phyloP scores from a whole-genome alignment of 371 early-diverging fungal species.

The Nosema bombycis region DNA sequence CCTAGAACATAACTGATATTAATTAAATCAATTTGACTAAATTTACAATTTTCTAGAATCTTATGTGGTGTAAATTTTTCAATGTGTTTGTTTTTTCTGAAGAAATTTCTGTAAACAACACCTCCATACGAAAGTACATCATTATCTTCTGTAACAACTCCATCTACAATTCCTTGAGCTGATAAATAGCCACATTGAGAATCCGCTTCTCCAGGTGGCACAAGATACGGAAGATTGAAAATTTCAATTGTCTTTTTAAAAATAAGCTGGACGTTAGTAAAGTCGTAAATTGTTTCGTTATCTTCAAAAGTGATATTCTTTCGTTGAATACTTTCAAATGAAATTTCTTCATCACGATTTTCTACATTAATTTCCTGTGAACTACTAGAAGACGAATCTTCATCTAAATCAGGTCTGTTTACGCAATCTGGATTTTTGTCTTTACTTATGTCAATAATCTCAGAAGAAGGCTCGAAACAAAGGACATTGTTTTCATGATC shows the following conservation, averaged over 20 bases:
- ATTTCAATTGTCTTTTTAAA: slow-evolving; percentile 69
- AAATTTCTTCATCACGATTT: not conserved
- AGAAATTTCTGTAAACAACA: slow-evolving; percentile 82
- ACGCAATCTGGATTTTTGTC: not conserved
- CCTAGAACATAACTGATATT: slow-evolving; percentile 81
- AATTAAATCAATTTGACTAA: slow-evolving; percentile 72
- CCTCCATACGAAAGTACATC: slow-evolving; percentile 93
- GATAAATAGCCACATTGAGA: slow-evolving; percentile 83
- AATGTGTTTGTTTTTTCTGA: slow-evolving; percentile 76
- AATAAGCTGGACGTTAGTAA: not conserved
- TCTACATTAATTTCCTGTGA: not conserved
- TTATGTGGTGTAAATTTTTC: slow-evolving; percentile 69
- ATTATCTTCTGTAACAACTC: slow-evolving; percentile 91
- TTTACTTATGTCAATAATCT: not conserved
- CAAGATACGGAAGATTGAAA: slow-evolving; percentile 87
- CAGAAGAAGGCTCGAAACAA: not conserved
- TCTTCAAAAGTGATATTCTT: not conserved
- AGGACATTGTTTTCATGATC: not conserved
- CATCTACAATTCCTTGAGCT: slow-evolving; percentile 73
- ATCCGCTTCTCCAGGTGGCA: slow-evolving; percentile 91
- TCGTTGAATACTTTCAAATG: not conserved
- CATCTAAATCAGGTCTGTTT: not conserved
- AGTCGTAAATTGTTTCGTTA: slow-evolving; percentile 1
- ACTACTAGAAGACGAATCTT: not conserved
- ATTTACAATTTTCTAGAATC: slow-evolving; percentile 69